Conservation (phyloP, 1,139 yeast genomes). For the Saccharomyces pastorianus region DNA sequence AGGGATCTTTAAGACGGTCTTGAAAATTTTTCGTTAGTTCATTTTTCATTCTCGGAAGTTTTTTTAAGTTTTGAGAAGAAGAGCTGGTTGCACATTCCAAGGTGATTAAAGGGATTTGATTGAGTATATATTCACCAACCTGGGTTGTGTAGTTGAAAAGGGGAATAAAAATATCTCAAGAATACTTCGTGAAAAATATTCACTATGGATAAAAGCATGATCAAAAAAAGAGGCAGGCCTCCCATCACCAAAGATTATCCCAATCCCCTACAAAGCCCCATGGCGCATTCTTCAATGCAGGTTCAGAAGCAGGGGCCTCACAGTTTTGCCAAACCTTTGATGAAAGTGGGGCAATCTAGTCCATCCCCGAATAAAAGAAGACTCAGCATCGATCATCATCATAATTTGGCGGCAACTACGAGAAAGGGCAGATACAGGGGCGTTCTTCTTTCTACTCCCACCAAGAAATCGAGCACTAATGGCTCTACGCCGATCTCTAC, state of each 20-base stretch:
- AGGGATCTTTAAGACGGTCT: neutral
- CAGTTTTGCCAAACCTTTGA: slow-evolving; percentile 28
- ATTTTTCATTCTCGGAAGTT: neutral
- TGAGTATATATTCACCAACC: neutral
- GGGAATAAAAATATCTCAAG: neutral
- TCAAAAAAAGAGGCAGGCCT: slow-evolving; percentile 31
- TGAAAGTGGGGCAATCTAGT: slow-evolving; percentile 27
- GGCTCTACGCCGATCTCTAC: slow-evolving; percentile 13
- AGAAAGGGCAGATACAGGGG: slow-evolving; percentile 27
- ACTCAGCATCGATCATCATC: slow-evolving; percentile 6
- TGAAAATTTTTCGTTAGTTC: neutral
- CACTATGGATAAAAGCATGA: neutral
- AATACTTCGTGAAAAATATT: neutral
- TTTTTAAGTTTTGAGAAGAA: neutral
- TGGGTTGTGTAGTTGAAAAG: neutral
- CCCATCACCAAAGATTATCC: slow-evolving; percentile 29
- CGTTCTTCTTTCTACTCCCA: slow-evolving; percentile 24
- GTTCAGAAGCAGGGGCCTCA: slow-evolving; percentile 27
- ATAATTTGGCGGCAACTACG: slow-evolving; percentile 7
- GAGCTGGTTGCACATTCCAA: neutral
- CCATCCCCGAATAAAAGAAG: slow-evolving; percentile 23
- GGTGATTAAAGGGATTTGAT: neutral
- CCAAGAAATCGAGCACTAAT: slow-evolving; percentile 7
- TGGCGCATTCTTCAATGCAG: slow-evolving; percentile 31
- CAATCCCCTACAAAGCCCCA: slow-evolving; percentile 32